phyloP scores from a whole-genome alignment of 306 rosid genomes.

The Arachis hypogaea region DNA sequence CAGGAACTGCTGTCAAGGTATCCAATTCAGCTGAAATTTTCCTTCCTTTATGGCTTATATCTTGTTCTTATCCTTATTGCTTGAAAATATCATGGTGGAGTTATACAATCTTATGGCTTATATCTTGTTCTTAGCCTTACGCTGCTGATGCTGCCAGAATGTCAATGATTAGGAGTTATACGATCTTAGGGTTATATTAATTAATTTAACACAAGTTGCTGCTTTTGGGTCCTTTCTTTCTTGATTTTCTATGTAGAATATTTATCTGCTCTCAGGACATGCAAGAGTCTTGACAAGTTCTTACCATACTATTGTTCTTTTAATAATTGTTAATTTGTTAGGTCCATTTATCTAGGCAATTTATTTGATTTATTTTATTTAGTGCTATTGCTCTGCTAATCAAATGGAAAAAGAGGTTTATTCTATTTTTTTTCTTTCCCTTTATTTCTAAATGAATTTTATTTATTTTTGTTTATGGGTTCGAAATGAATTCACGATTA shows the following conservation, averaged over 20 bases:
- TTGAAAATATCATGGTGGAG: too few species aligned
- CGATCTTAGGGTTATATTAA: slow-evolving; percentile 4
- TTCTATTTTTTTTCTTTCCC: neutral
- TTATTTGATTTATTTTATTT: slow-evolving; percentile 23
- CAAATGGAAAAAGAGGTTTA: slow-evolving; percentile 9
- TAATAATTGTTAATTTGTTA: slow-evolving; percentile 22
- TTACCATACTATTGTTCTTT: slow-evolving; percentile 30
- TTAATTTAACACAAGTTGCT: slow-evolving; percentile 16
- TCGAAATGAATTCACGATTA: too few species aligned
- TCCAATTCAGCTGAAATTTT: slow-evolving; percentile 34
- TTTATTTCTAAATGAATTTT: slow-evolving; percentile 7
- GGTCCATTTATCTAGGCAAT: slow-evolving; percentile 29
- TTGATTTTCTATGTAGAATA: slow-evolving; percentile 10
- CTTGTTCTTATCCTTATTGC: neutral
- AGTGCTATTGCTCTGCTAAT: slow-evolving; percentile 8
- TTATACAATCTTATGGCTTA: neutral
- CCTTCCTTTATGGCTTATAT: neutral
- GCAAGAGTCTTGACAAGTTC: slow-evolving; percentile 22
- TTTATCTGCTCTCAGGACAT: slow-evolving; percentile 15
- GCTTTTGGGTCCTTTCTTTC: slow-evolving; percentile 30
- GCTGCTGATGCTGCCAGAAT: slow-evolving; percentile 28
- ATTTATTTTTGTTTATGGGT: too few species aligned
- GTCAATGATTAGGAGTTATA: slow-evolving; percentile 28
- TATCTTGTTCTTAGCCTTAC: neutral
- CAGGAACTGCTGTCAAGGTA: slow-evolving; percentile 76